Conservation (phyloP, 2,329 filamentous ascomycete species). For the Botrytis byssoidea region DNA sequence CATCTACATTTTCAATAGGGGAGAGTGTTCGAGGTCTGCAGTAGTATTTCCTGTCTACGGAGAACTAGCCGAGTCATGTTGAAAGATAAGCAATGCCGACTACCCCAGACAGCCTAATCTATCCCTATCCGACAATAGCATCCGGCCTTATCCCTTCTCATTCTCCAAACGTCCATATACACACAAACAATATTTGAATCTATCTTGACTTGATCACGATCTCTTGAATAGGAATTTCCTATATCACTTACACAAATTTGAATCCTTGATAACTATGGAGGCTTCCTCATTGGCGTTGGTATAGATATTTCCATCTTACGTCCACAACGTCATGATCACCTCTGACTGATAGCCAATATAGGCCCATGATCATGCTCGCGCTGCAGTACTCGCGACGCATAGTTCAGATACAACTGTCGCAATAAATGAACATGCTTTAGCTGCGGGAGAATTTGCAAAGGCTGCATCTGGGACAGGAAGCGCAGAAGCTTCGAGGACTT, state of each 20-base stretch:
- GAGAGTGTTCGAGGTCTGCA: neutral
- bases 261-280: slow-evolving; percentile 55
- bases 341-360: slow-evolving; percentile 40
- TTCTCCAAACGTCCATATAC: neutral
- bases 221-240: neutral
- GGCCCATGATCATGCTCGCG: slow-evolving; percentile 87
- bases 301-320: slow-evolving; percentile 30
- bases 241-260: neutral
- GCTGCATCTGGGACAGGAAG: slow-evolving; percentile 70
- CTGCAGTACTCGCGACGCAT: slow-evolving; percentile 71
- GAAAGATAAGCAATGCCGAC: neutral
- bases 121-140: slow-evolving; percentile 4
- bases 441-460: slow-evolving; percentile 83
- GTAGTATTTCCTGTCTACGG: neutral
- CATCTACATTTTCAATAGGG: neutral
- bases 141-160: neutral
- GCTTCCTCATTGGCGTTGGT: slow-evolving; percentile 66
- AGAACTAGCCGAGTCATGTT: neutral
- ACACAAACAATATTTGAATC: neutral
- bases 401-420: slow-evolving; percentile 74
- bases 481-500: slow-evolving; percentile 74
- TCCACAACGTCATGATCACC: slow-evolving; percentile 26
- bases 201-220: neutral
- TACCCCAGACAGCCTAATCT: neutral
- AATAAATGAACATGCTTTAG: slow-evolving; percentile 82